Conservation (phyloP, 176 grass and related monocot genomes). For the Lolium multiflorum region DNA sequence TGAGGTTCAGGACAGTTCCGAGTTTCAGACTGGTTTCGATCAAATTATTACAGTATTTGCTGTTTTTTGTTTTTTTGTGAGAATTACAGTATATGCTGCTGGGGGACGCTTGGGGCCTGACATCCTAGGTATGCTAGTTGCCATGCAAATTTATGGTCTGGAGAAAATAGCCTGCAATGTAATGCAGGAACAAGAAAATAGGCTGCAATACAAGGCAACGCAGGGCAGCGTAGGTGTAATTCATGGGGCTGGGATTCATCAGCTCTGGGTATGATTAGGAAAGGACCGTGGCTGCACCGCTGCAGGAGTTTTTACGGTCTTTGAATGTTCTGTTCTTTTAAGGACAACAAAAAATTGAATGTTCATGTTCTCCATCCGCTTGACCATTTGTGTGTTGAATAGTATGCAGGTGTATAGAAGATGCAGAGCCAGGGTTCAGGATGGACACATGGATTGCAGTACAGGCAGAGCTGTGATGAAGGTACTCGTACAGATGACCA, state of each 20-base stretch:
- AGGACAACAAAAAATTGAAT: not conserved
- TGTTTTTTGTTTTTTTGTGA: no score
- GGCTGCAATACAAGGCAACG: not conserved
- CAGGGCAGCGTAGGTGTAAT: not conserved
- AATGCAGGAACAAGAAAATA: no score
- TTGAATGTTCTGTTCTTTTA: not conserved
- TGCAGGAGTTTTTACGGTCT: not conserved
- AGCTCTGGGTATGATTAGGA: not conserved
- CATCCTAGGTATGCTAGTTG: no score
- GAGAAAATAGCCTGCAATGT: no score
- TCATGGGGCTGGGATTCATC: not conserved
- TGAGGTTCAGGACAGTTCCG: no score
- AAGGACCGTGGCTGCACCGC: not conserved
- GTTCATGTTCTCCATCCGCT: not conserved
- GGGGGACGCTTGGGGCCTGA: no score
- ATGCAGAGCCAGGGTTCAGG: not conserved
- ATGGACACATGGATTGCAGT: not conserved
- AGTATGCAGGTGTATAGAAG: no score
- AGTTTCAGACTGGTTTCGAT: no score
- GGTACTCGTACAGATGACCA: not conserved
- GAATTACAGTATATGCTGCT: no score
- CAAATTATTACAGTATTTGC: no score
- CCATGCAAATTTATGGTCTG: no score
- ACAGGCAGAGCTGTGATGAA: not conserved
- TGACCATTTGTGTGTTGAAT: not conserved